Base-by-base conservation (phyloP, 441 rosid genomes). In the Euphorbia schlechtendalii region DNA sequence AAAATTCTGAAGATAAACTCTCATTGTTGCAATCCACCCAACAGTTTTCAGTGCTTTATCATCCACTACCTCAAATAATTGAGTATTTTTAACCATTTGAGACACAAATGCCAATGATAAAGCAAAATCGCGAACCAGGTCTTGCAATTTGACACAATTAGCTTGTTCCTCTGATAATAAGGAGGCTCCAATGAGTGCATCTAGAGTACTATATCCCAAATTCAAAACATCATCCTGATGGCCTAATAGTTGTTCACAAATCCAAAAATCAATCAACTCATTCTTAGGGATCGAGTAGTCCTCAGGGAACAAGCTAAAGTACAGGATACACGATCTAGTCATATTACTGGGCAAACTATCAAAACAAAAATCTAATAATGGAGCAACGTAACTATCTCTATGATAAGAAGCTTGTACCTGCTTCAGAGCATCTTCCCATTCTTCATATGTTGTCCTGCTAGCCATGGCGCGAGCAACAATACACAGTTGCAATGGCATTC, bases 241-340 rank as follows among this genome's bases (percentile, higher is more conserved):
- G 38, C 38, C 54, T 11, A 65, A 18, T n/a, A 57, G 48, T 11
- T 67, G 68, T 27, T 76, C 72, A 20, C 64, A 43, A n/a, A 67
- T 70, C 80, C 72, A 73, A 14, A 51, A 73, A 13, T 59, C 57
- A 22, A 76, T 67, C 28, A 67, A 38, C 0, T 69, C 36, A 1
- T 24, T 17, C 58, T 65, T 61, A 0, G 0, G 1, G 20, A 64
- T 67, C 0, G 21, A 14, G 56, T 6, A 55, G 15, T 66, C 67
- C 18, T 38, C 64, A 0, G 68, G 56, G 25, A 73, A 73, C 21
- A 73, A 46, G 2, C 63, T 3, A 11, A 63, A 69, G 10, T 66
- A 73, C 3, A 73, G 11, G 17, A 73, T 18, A n/a, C 72, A 64
- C 14, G 51, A 58, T 25, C n/a, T 60, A 34, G 18, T 9, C 17